A percentile compares a stretch with the other conserved stretches of the same genome.
Evolutionary conservation across 208 protist species (phyloP).

Genomic region (Leishmania tarentolae): DNA sequence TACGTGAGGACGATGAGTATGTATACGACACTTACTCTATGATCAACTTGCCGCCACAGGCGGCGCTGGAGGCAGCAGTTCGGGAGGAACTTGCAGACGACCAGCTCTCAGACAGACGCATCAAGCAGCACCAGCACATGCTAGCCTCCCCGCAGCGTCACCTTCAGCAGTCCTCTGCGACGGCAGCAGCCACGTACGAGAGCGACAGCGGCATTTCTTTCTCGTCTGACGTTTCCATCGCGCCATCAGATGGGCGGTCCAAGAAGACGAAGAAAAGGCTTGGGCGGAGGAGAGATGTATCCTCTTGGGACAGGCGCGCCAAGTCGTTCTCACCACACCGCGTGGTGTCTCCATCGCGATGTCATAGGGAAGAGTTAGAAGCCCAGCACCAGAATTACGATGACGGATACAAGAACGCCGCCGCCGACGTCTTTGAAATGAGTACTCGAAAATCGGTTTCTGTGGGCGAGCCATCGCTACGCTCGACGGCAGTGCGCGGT

Average conservation of each 20-base stretch:
- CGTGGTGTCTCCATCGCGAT: background rate
- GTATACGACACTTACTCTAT: conserved; percentile 69
- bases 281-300: background rate
- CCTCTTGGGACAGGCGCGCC: background rate
- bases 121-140: conserved; percentile 27
- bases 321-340: background rate
- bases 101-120: conserved; percentile 26
- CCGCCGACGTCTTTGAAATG: background rate
- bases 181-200: background rate
- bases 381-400: background rate
- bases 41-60: conserved; percentile 49
- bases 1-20: conserved; percentile 56
- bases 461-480: background rate
- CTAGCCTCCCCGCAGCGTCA: conserved; percentile 8
- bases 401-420: background rate
- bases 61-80: conserved; percentile 37
- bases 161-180: background rate
- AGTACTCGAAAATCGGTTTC: background rate
- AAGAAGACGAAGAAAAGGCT: background rate
- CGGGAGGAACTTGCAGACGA: conserved; percentile 20
- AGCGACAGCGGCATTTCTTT: conserved; percentile 11
- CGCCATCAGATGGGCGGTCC: background rate
- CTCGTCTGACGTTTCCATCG: conserved; percentile 6
- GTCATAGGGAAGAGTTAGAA: background rate
- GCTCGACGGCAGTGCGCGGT: background rate